Conservation (phyloP, 345 rosid genomes). For the Salix caprea region DNA sequence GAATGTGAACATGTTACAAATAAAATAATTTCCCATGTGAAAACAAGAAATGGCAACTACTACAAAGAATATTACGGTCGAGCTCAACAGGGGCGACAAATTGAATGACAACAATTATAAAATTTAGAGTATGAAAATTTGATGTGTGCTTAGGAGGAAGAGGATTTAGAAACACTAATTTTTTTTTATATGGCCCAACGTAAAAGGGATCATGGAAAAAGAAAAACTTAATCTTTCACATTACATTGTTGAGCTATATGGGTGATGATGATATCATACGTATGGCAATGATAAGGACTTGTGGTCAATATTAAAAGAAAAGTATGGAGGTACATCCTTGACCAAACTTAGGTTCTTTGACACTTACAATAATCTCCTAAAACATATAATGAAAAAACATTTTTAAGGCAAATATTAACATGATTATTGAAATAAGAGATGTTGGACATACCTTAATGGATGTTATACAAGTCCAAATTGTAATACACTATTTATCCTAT, state of each 20-base stretch:
- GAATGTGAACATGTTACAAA: too few species aligned
- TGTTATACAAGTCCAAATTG: neutral
- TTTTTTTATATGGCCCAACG: rapidly evolving
- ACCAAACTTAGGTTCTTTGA: neutral
- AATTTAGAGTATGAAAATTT: neutral
- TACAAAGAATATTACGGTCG: too few species aligned
- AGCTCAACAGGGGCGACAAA: neutral
- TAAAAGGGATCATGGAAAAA: neutral
- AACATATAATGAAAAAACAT: too few species aligned
- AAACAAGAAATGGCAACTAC: too few species aligned
- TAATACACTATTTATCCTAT: neutral
- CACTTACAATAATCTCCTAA: neutral
- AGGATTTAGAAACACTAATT: too few species aligned
- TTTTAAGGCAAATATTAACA: too few species aligned
- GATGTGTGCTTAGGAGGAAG: neutral
- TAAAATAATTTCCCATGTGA: too few species aligned
- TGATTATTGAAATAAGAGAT: too few species aligned
- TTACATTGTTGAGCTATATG: neutral
- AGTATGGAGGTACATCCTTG: neutral
- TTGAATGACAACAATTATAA: neutral
- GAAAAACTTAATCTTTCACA: neutral
- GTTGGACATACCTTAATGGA: neutral
- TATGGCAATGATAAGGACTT: neutral
- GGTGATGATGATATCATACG: neutral
- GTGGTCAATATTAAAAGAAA: neutral